phyloP scores from a whole-genome alignment of 805 yeast genomes.

The Millerozyma miso region DNA sequence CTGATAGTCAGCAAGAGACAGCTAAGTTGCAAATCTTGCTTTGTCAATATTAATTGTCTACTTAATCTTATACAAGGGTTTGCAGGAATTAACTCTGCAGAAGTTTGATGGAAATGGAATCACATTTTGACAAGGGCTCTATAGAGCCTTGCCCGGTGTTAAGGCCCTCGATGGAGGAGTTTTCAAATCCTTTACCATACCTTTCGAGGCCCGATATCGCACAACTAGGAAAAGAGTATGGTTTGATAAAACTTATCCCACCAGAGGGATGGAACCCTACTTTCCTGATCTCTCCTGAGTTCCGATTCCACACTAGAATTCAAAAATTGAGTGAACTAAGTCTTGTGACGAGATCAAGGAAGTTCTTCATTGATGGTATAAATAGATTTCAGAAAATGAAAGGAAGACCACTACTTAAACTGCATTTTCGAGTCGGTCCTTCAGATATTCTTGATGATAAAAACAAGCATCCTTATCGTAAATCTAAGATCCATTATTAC shows the following conservation, averaged over 20 bases:
- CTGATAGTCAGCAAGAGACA: too few species aligned
- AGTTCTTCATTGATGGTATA: conserved; percentile 58
- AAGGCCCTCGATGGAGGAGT: conserved; percentile 42
- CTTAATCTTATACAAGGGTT: neutral
- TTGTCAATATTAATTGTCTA: too few species aligned
- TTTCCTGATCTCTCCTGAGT: conserved; percentile 49
- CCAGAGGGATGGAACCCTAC: conserved; percentile 54
- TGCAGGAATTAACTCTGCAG: neutral
- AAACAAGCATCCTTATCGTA: neutral
- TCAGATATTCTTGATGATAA: neutral
- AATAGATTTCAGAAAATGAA: conserved; percentile 53
- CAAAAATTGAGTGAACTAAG: conserved; percentile 65
- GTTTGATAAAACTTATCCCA: conserved; percentile 51
- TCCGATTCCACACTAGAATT: conserved; percentile 64
- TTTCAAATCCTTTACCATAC: conserved; percentile 47
- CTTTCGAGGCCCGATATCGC: conserved; percentile 39
- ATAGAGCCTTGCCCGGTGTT: conserved; percentile 44
- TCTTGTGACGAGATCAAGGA: conserved; percentile 56
- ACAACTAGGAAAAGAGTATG: conserved; percentile 42
- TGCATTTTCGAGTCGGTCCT: conserved; percentile 15
- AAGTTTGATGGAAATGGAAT: neutral
- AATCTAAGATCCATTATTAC: conserved; percentile 26
- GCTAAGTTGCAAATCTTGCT: too few species aligned
- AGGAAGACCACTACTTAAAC: conserved; percentile 18
- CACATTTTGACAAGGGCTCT: conserved; percentile 10